These are phyloP conservation scores for Aspergillus ibericus DNA, from an alignment of 2,329 filamentous ascomycete genomes.

Conservation along the genomic window DNA sequence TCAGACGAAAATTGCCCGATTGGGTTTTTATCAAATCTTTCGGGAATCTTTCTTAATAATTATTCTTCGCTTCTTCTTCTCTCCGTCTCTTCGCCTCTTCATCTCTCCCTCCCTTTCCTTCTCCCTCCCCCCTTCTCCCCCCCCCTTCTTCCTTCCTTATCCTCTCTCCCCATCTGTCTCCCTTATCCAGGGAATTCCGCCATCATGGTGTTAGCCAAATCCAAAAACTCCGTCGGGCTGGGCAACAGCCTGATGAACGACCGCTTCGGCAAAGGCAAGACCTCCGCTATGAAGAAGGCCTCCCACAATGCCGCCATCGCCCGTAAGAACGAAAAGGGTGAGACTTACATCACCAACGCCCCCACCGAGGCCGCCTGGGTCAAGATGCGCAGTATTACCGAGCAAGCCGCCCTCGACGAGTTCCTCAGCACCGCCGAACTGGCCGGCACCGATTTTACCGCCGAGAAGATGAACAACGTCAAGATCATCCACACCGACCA, in stretches of 20 bases:
- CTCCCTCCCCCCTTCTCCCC: background rate
- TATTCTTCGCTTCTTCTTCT: conserved; percentile 9
- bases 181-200: conserved; percentile 12
- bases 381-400: conserved; percentile 98
- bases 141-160: conserved; percentile 15
- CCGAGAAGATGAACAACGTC: conserved; percentile 98
- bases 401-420: conserved; percentile 94
- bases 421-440: conserved; percentile 94
- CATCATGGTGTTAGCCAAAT: conserved; percentile 79
- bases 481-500: conserved; percentile 98
- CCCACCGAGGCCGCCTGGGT: conserved; percentile 92
- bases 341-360: conserved; percentile 88
- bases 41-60: conserved; percentile 8
- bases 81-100: background rate
- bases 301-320: conserved; percentile 66
- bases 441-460: conserved; percentile 97
- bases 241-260: conserved; percentile 99
- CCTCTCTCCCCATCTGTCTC: background rate
- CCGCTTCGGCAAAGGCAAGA: conserved; percentile 91
- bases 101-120: background rate
- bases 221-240: conserved; percentile 90
- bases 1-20: conserved; percentile 7
- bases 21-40: conserved; percentile 13
- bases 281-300: conserved; percentile 73
- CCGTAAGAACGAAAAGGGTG: conserved; percentile 70